Evolutionary conservation across 2,329 filamentous ascomycete species (phyloP).

Genomic region (Trichoderma afroharzianum): DNA sequence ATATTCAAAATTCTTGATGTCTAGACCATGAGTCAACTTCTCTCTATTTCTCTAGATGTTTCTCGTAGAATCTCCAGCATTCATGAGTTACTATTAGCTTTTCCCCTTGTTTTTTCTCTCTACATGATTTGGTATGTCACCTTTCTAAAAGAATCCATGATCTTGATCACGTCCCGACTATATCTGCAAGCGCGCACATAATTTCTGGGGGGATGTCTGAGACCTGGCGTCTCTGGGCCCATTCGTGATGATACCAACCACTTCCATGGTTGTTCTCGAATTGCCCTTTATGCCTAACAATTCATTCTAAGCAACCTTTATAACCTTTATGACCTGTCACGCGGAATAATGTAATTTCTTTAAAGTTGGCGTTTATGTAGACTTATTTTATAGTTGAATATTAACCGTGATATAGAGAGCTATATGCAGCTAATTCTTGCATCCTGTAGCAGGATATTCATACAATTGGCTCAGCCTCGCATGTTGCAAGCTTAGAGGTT

Average conservation of each 20-base stretch:
- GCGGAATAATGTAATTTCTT: neutral
- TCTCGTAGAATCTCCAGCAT: no score
- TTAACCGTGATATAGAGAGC: neutral
- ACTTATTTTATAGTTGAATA: neutral
- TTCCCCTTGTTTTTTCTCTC: no score
- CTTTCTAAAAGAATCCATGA: no score
- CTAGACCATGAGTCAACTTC: neutral
- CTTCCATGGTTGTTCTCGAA: neutral
- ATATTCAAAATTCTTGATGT: neutral
- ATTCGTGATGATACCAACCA: neutral
- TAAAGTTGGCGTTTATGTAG: neutral
- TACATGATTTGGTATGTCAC: no score
- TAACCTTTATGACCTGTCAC: neutral
- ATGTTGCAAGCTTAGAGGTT: neutral
- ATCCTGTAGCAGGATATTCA: neutral
- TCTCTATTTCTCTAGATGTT: neutral
- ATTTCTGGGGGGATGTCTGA: neutral
- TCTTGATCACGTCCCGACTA: neutral
- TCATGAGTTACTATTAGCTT: neutral
- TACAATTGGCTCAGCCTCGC: neutral
- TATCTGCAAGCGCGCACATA: accelerated
- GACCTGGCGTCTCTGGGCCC: neutral
- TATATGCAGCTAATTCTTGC: neutral
- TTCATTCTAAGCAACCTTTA: neutral
- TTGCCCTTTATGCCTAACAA: neutral